phyloP scores from a whole-genome alignment of 106 monocot species.

The Dendrobium chrysotoxum region DNA sequence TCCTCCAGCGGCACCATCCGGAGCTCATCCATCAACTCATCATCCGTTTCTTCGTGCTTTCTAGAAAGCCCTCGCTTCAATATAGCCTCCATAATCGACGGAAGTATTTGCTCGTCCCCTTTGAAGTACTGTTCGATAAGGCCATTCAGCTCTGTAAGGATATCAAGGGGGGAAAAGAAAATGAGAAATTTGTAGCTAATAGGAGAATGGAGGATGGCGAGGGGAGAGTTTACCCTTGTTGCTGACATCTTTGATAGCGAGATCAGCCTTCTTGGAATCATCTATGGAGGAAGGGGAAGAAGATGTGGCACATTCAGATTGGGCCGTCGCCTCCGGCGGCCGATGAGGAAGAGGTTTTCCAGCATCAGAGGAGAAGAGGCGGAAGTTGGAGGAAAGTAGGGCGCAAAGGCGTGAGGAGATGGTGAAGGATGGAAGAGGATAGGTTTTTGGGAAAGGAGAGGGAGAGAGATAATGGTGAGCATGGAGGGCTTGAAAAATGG shows the following conservation, averaged over 20 bases:
- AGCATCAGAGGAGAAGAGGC: slow-evolving; percentile 15
- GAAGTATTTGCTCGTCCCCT: slow-evolving; percentile 50
- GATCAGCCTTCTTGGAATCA: slow-evolving; percentile 2
- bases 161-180: neutral
- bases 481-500: neutral
- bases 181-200: neutral
- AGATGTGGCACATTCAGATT: neutral
- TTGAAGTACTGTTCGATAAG: slow-evolving; percentile 55
- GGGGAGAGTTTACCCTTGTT: slow-evolving; percentile 17
- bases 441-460: neutral
- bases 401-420: slow-evolving; percentile 6
- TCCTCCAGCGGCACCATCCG: slow-evolving; percentile 41
- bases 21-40: slow-evolving; percentile 74
- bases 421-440: slow-evolving; percentile 1
- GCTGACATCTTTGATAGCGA: slow-evolving; percentile 22
- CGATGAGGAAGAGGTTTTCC: neutral
- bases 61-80: slow-evolving; percentile 37
- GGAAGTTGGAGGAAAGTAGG: neutral
- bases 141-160: slow-evolving; percentile 46
- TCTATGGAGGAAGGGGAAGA: slow-evolving; percentile 13
- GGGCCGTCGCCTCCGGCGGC: neutral
- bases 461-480: neutral
- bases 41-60: slow-evolving; percentile 78
- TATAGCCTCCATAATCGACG: slow-evolving; percentile 49
- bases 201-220: neutral